Base-by-base conservation (phyloP, 2,329 filamentous ascomycete genomes). In the Alternaria metachromatica region DNA sequence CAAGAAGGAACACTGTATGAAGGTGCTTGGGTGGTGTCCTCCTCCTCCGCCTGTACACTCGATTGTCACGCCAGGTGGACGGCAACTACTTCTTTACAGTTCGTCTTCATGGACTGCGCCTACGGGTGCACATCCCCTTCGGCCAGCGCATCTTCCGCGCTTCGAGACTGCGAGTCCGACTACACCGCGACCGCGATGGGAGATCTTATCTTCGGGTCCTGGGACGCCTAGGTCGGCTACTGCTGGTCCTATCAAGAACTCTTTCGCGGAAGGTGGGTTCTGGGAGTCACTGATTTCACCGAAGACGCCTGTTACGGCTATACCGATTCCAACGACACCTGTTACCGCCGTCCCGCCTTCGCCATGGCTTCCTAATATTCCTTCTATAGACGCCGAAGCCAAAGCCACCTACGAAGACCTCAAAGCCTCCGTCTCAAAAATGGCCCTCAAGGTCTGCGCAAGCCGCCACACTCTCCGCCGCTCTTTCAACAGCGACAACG, bases 171-270 rank as follows among this genome's bases (percentile, higher is more conserved):
- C 41, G 4, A 15, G 56, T 7, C 37, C 64, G 6, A 46, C 28
- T n/a, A 65, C 51, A 9, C 58, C 70, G 18, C 63, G 67, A n/a
- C 57, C 62, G 18, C 66, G 67, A 7, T 71, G 71, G 70, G 70
- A 69, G 18, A 13, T 68, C 45, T 41, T 67, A 20, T 30, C 50
- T 4, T 21, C 54, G 11, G 63, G 66, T 0, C 67, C 67, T 7
- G 46, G 58, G 15, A 72, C 66, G 11, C 69, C 72, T 9, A 55
- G 72, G 0, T 65, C 69, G 2, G 60, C 68, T 3, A 62, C 57
- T 7, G 26, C 44, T 28, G 50, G 60, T 1, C 61, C 65, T 5
- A 11, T 59, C 4, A 65, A 63, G 33, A 73, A 73, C 11, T 63
- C 71, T 2, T 74, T 74, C 48, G 63, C 64, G 2, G 55, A 43